phyloP scores from a whole-genome alignment of 768 basidiomycete species.

The Lactarius quietus region DNA sequence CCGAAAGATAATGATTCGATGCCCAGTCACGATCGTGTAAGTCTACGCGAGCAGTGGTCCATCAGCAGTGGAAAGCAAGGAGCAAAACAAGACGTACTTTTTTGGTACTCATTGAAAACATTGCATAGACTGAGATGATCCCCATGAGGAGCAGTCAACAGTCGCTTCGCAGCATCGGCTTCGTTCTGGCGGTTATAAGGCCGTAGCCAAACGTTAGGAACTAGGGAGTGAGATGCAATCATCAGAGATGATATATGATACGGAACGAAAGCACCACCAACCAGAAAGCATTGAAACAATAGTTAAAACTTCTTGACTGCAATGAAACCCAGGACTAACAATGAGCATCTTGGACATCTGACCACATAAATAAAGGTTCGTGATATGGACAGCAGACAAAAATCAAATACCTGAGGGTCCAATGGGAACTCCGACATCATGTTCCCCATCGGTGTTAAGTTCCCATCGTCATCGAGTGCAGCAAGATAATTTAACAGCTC shows the following conservation, averaged over 20 bases:
- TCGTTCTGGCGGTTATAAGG: conserved; percentile 85
- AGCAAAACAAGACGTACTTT: conserved; percentile 48
- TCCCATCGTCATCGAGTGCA: conserved; percentile 91
- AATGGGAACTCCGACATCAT: conserved; percentile 99
- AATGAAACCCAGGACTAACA: conserved; percentile 89
- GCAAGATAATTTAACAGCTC: conserved; percentile 90
- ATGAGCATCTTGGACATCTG: conserved; percentile 93
- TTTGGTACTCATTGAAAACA: conserved; percentile 89
- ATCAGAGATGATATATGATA: background rate
- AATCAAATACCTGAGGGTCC: conserved; percentile 72
- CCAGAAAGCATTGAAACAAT: conserved; percentile 96
- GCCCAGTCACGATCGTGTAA: conserved; percentile 80
- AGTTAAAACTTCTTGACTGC: conserved; percentile 92
- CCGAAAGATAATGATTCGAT: conserved; percentile 85
- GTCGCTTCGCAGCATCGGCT: conserved; percentile 88
- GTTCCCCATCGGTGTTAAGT: conserved; percentile 77
- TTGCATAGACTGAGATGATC: conserved; percentile 95
- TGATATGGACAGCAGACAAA: background rate
- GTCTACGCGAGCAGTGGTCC: background rate
- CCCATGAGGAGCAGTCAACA: conserved; percentile 89
- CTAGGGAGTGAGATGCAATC: conserved; percentile 34
- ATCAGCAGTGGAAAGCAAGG: background rate
- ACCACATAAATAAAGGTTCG: background rate
- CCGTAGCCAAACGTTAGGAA: conserved; percentile 92
- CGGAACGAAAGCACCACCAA: conserved; percentile 33